phyloP scores from a whole-genome alignment of 257 asterid species.

The Ocimum tenuiflorum region DNA sequence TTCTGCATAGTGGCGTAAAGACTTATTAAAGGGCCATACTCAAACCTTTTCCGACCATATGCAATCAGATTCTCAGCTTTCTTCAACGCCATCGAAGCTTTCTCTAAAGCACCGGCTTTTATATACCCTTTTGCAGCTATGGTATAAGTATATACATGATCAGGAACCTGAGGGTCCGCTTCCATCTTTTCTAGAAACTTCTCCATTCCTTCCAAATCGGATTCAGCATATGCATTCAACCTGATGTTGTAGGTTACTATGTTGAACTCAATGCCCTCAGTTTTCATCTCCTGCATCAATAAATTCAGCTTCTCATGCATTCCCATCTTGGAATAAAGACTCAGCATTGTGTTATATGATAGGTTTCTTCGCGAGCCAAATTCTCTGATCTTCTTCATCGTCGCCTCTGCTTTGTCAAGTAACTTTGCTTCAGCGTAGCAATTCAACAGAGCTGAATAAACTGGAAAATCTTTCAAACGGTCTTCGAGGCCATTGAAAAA shows the following conservation, averaged over 20 bases:
- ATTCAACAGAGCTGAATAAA: slow-evolving; percentile 22
- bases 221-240: slow-evolving; percentile 28
- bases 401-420: slow-evolving; percentile 26
- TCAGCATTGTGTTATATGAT: slow-evolving; percentile 32
- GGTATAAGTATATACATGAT: slow-evolving; percentile 15
- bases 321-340: slow-evolving; percentile 30
- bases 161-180: slow-evolving; percentile 29
- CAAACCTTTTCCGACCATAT: slow-evolving; percentile 1
- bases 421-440: slow-evolving; percentile 16
- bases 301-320: slow-evolving; percentile 25
- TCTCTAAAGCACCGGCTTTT: slow-evolving; percentile 28
- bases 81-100: slow-evolving; percentile 24
- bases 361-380: background rate
- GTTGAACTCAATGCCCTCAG: slow-evolving; percentile 24
- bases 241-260: slow-evolving; percentile 24
- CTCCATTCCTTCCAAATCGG: slow-evolving; percentile 36
- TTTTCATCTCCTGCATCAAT: slow-evolving; percentile 38
- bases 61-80: slow-evolving; percentile 29
- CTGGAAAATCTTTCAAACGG: background rate
- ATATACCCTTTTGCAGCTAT: slow-evolving; percentile 40
- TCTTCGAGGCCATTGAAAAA: slow-evolving; percentile 21
- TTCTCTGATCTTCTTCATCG: slow-evolving; percentile 15
- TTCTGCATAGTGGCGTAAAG: slow-evolving; percentile 36
- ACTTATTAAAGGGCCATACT: slow-evolving; percentile 25
- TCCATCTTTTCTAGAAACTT: slow-evolving; percentile 43